Percentiles rank a stretch among this genome's conserved stretches.
phyloP scores from a whole-genome alignment of 1,284 basidiomycete species.

The Spongiforma sp. region DNA sequence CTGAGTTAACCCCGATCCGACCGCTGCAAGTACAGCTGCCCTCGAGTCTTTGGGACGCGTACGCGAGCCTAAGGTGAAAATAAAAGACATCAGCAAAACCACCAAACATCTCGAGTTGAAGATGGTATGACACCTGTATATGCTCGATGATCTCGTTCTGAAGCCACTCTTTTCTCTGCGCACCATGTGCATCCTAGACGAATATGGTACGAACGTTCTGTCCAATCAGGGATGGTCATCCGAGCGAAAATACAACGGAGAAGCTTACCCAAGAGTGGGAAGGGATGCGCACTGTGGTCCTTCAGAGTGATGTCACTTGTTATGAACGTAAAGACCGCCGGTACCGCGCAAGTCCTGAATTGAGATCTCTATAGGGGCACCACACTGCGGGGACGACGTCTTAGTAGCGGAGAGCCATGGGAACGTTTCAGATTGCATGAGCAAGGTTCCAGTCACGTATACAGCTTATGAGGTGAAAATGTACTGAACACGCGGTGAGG shows the following conservation, averaged over 20 bases:
- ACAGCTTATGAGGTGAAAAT: conserved; percentile 94
- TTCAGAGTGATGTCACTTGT: conserved; percentile 72
- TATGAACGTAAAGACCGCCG: conserved; percentile 90
- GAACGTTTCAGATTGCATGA: conserved; percentile 95
- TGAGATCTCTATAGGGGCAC: conserved; percentile 99
- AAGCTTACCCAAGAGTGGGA: too few relatives aligned
- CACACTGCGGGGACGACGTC: conserved; percentile 96
- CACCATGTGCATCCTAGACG: conserved; percentile 86
- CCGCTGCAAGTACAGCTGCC: too few relatives aligned
- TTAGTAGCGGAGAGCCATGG: conserved; percentile 91
- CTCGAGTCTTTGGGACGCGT: conserved; percentile 98
- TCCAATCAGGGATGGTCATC: too few relatives aligned
- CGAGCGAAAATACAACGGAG: too few relatives aligned
- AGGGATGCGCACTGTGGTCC: conserved; percentile 57
- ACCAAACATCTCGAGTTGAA: too few relatives aligned
- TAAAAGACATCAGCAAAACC: background rate
- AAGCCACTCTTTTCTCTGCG: conserved; percentile 88
- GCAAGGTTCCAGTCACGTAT: conserved; percentile 97
- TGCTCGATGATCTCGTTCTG: conserved; percentile 95
- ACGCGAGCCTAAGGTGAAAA: conserved; percentile 61
- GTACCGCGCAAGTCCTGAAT: conserved; percentile 96
- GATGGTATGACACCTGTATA: conserved; percentile 95
- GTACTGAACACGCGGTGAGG: conserved; percentile 61
- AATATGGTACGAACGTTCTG: too few relatives aligned
- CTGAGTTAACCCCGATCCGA: too few relatives aligned